Evolutionary conservation across 257 asterid species (phyloP).

Genomic region (Anisodus tanguticus): DNA sequence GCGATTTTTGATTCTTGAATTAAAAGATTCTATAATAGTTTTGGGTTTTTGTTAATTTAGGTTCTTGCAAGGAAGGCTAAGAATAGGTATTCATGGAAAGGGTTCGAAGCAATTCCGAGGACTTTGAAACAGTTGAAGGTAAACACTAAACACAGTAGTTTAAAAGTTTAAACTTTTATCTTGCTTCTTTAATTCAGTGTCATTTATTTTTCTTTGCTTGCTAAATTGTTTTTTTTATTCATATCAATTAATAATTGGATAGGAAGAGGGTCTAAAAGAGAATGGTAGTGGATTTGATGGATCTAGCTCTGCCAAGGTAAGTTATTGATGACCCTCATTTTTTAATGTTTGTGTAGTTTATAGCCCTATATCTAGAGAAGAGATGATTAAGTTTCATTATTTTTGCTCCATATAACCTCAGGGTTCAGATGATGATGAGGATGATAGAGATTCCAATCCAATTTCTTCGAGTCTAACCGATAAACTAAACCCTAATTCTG

Average conservation of each 20-base stretch:
- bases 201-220: neutral
- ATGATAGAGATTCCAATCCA: conserved; percentile 55
- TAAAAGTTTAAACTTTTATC: neutral
- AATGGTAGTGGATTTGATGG: conserved; percentile 55
- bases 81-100: conserved; percentile 90
- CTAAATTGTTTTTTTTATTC: conserved; percentile 8
- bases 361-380: no score
- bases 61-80: conserved; percentile 85
- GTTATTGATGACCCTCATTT: neutral
- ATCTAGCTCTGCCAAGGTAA: conserved; percentile 39
- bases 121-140: conserved; percentile 78
- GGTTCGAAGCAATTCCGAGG: conserved; percentile 79
- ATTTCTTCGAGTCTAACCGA: conserved; percentile 56
- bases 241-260: conserved; percentile 25
- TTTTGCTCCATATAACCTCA: conserved; percentile 30
- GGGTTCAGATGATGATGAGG: conserved; percentile 91
- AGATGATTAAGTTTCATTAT: neutral
- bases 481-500: conserved; percentile 49
- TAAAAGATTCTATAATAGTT: neutral
- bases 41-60: conserved; percentile 44
- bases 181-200: neutral
- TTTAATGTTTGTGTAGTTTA: neutral
- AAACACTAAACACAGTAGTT: conserved; percentile 24
- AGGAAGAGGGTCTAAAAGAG: conserved; percentile 78
- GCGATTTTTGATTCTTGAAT: no score